phyloP scores from a whole-genome alignment of 2,329 filamentous ascomycete species.

The Xylariaceae sp. region DNA sequence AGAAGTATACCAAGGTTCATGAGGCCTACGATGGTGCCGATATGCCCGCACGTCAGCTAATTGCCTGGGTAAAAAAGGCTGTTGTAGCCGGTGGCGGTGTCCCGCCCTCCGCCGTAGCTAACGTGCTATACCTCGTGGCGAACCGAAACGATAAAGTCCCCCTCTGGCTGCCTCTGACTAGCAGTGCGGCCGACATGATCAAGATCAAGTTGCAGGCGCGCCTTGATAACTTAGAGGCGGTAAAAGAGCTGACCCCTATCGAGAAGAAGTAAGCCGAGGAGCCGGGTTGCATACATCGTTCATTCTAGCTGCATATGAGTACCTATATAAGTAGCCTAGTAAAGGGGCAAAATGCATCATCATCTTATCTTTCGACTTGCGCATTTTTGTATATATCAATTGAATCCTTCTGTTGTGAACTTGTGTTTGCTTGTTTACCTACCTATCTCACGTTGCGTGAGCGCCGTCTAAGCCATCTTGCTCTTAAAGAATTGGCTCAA shows the following conservation, averaged over 20 bases:
- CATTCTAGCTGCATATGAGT: too few relatives aligned
- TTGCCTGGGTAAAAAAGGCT: conserved; percentile 23
- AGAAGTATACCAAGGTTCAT: conserved; percentile 19
- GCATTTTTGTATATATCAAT: too few relatives aligned
- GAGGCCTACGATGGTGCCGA: conserved; percentile 19
- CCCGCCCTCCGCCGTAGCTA: conserved; percentile 18
- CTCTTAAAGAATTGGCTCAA: too few relatives aligned
- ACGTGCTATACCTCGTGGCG: conserved; percentile 15
- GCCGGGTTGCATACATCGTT: too few relatives aligned
- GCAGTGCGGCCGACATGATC: conserved; percentile 12
- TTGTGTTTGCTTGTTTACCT: too few relatives aligned
- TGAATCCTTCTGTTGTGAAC: too few relatives aligned
- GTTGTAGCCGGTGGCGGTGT: conserved; percentile 6
- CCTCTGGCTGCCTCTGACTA: conserved; percentile 24
- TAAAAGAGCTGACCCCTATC: conserved; percentile 19
- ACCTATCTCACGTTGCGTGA: too few relatives aligned
- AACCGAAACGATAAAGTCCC: conserved; percentile 22
- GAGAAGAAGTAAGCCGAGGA: too few relatives aligned
- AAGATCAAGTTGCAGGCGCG: conserved; percentile 26
- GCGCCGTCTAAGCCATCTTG: too few relatives aligned
- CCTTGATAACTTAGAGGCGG: conserved; percentile 22
- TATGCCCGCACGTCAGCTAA: conserved; percentile 24
- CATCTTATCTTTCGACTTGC: too few relatives aligned
- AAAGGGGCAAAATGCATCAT: too few relatives aligned
- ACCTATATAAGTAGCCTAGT: too few relatives aligned